Conservation (phyloP, 208 protist species). For the Kentomonas sorsogonicus region DNA sequence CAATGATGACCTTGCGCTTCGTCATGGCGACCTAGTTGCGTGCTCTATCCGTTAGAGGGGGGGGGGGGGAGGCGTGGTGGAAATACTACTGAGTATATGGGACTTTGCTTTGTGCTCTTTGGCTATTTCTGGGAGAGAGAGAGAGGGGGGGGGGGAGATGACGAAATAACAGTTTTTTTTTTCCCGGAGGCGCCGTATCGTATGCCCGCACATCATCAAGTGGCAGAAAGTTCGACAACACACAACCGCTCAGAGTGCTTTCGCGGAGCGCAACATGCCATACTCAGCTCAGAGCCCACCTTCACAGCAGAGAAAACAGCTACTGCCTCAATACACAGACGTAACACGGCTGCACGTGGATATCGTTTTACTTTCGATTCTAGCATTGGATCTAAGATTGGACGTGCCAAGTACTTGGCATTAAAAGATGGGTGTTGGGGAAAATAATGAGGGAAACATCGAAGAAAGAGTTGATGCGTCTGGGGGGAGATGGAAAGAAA, state of each 20-base stretch:
- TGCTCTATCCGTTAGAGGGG: constrained; percentile 11
- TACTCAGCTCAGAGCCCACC: no score
- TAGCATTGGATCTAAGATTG: background rate
- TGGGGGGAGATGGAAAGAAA: background rate
- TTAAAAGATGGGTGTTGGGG: no score
- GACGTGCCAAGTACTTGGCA: background rate
- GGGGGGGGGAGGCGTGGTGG: background rate
- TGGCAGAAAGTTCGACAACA: no score
- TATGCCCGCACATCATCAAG: no score
- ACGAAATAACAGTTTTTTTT: no score
- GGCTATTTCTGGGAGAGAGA: background rate
- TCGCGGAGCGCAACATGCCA: no score
- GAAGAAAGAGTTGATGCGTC: background rate
- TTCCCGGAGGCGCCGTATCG: no score
- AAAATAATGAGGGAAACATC: background rate
- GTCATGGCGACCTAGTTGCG: no score
- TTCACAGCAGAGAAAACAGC: no score
- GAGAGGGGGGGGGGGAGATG: background rate
- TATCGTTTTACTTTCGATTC: background rate
- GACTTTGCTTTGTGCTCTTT: background rate
- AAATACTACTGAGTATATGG: background rate
- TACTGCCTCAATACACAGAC: no score
- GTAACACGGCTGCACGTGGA: background rate
- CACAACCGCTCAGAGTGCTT: no score
- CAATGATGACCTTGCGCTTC: constrained; percentile 76